Conservation (phyloP, 768 basidiomycete genomes). For the Hygrophorus pudorinus region DNA sequence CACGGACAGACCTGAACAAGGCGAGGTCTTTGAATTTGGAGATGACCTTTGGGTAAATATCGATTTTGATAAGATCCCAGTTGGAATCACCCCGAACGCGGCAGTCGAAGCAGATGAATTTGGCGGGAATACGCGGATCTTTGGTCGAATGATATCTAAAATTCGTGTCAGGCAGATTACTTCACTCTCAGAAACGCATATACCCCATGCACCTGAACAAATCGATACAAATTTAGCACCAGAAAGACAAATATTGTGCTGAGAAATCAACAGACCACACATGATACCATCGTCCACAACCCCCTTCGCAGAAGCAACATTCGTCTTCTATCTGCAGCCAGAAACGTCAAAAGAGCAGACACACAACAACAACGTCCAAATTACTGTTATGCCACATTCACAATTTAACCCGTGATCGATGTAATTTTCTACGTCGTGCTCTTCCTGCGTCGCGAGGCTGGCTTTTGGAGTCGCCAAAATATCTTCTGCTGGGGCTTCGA, state of each 20-base stretch:
- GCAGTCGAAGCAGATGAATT: conserved; percentile 71
- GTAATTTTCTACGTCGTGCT: conserved; percentile 9
- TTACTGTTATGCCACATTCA: conserved; percentile 56
- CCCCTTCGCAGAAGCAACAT: conserved; percentile 55
- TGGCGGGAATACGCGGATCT: conserved; percentile 47
- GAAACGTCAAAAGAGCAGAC: background rate
- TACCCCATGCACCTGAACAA: conserved; percentile 34
- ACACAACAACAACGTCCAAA: conserved; percentile 8
- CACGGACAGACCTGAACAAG: conserved; percentile 47
- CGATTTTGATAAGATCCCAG: conserved; percentile 59
- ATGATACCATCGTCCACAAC: conserved; percentile 70
- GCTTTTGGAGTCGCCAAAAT: conserved; percentile 3
- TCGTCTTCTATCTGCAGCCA: conserved; percentile 44
- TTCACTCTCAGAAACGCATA: background rate
- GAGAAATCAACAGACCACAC: conserved; percentile 43
- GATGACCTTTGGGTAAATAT: conserved; percentile 47
- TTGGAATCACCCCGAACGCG: conserved; percentile 54
- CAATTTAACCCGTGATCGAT: conserved; percentile 44
- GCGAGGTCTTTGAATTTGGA: conserved; percentile 61
- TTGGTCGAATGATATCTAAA: conserved; percentile 50
- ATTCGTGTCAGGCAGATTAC: background rate
- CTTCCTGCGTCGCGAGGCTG: conserved; percentile 1
- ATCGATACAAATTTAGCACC: conserved; percentile 6
- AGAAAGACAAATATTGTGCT: background rate
- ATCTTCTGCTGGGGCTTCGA: conserved; percentile 3